Base-by-base conservation (phyloP, 139 green algal genomes). In the Chlorella sp. region DNA sequence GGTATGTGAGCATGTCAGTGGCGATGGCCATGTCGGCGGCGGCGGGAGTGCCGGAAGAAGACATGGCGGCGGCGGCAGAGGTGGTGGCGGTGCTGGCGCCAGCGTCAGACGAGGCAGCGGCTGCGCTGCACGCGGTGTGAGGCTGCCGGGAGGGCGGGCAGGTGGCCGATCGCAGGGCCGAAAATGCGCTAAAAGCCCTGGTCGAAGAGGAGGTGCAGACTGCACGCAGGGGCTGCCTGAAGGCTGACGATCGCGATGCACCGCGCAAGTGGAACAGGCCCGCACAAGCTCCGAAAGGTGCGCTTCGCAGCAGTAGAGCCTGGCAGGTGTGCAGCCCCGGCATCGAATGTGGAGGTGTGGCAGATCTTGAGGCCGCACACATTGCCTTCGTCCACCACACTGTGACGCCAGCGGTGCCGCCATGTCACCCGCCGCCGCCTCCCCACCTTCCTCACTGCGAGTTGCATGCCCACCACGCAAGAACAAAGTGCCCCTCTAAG, bases 1-100 rank as follows among this genome's bases (percentile, higher is more conserved):
- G 69, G 78, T 82, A 92, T 2, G 66, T 34, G 34, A 92, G 77
- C 84, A 92, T 40, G 60, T 87, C 78, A 2, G 57, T 32, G 64
- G 89, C 89, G 22, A 87, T 18, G 22, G 53, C n/a, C 28, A n/a
- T 40, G 71, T 87, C 88, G n/a, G 84, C 84, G 37, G 64, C 84
- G 11, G 84, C n/a, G 39, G 84, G 84, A 14, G 34, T 28, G 64
- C 64, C 64, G 64, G 64, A 26, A 28, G 64, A 28, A 9, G 11
- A 5, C 7, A 14, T 81, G 37, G 84, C 84, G 64, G 64, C 84
- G 11, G 84, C 61, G 18, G 84, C 36, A 12, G 75, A 19, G 34
- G 75, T 30, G n/a, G 40, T 53, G 15, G 34, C 22, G 69, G 26
- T 11, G 69, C 26, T 36, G 69, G 69, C 73, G 11, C 30, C 75